These are phyloP conservation scores for Xylaria bambusicola DNA, from an alignment of 495 filamentous ascomycete genomes.

Conservation along the genomic window DNA sequence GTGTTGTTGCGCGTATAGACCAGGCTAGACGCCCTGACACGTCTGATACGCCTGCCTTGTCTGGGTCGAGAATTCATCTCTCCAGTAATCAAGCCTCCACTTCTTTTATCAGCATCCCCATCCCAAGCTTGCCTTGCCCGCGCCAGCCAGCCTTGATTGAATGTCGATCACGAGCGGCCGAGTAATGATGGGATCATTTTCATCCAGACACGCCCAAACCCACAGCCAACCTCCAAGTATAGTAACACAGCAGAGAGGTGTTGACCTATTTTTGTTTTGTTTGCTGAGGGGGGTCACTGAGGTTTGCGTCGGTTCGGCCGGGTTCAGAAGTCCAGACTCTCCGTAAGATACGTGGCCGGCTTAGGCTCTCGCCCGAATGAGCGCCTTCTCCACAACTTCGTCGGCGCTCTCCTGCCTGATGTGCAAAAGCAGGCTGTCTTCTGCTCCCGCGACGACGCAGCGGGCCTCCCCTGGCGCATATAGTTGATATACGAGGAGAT, in stretches of 20 bases:
- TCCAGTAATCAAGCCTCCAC: conserved; percentile 16
- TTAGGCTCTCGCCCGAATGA: conserved; percentile 1
- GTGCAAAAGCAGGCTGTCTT: conserved; percentile 25
- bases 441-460: conserved; percentile 26
- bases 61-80: background rate
- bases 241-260: background rate
- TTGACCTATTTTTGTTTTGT: background rate
- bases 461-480: conserved; percentile 26
- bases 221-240: conserved; percentile 1
- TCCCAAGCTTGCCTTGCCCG: background rate
- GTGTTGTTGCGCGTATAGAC: no score
- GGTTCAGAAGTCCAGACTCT: no score
- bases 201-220: background rate
- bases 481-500: conserved; percentile 31
- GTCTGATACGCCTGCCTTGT: background rate
- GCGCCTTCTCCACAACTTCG: conserved; percentile 15
- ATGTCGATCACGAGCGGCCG: background rate
- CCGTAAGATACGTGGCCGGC: background rate
- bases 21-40: background rate
- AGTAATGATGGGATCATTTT: background rate
- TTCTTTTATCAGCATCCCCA: conserved; percentile 1
- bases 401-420: conserved; percentile 24
- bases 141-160: background rate
- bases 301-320: no score
- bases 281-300: no score